Percentiles rank a stretch among this genome's conserved stretches.
Conservation (phyloP, 2,329 filamentous ascomycete genomes). For the Epichloe elymi region DNA sequence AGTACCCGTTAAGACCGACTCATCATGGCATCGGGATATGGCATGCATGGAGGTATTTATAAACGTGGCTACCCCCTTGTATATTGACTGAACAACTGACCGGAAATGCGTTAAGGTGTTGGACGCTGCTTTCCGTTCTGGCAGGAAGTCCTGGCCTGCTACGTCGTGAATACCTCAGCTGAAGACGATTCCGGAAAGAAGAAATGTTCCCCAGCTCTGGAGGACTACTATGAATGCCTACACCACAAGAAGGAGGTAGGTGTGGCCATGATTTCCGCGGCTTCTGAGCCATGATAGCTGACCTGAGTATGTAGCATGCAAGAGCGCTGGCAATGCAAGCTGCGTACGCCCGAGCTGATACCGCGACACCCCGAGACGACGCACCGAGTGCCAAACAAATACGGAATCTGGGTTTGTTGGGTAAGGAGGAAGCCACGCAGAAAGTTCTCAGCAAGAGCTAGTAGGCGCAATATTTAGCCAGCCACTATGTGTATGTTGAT, state of each 20-base stretch:
- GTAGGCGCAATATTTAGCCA: background rate
- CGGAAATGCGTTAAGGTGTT: conserved; percentile 31
- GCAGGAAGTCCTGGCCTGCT: conserved; percentile 98
- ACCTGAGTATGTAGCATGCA: conserved; percentile 44
- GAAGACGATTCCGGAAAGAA: conserved; percentile 71
- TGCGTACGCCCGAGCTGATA: conserved; percentile 71
- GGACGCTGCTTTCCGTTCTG: conserved; percentile 96
- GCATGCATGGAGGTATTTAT: conserved; percentile 62
- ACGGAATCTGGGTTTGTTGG: conserved; percentile 70
- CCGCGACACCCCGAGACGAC: conserved; percentile 63
- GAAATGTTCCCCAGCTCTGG: conserved; percentile 73
- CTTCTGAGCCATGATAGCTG: conserved; percentile 7
- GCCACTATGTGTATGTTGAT: background rate
- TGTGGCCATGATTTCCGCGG: conserved; percentile 5
- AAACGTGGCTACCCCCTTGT: background rate
- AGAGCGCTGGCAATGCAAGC: conserved; percentile 67
- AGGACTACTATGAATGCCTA: conserved; percentile 98
- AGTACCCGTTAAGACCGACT: conserved; percentile 9
- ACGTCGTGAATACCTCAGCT: conserved; percentile 79
- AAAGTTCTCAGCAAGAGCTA: conserved; percentile 33
- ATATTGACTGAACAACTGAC: conserved; percentile 9
- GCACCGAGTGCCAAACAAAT: conserved; percentile 76
- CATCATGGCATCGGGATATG: conserved; percentile 70
- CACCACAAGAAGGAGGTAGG: conserved; percentile 97
- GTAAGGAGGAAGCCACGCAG: conserved; percentile 70